phyloP scores from a whole-genome alignment of 2,329 filamentous ascomycete genomes.

The Emydomyces testavorans region DNA sequence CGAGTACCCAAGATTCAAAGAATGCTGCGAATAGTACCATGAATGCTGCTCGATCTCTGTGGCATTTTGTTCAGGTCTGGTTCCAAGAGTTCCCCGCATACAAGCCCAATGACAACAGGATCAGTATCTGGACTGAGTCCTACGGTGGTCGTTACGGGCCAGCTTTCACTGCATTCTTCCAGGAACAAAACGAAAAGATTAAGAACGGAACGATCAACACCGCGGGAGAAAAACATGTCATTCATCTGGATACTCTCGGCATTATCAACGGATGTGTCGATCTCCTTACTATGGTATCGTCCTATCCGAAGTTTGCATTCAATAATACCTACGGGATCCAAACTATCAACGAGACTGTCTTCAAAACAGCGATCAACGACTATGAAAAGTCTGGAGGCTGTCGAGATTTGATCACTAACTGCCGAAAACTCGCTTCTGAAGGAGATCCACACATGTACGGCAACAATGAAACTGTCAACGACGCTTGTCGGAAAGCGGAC shows the following conservation, averaged over 20 bases:
- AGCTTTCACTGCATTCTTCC: conserved; percentile 31
- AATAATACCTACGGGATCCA: conserved; percentile 49
- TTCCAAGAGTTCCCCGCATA: conserved; percentile 54
- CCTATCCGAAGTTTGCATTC: conserved; percentile 33
- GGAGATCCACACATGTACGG: conserved; percentile 42
- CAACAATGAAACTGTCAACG: conserved; percentile 37
- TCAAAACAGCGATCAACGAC: conserved; percentile 7
- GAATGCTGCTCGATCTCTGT: conserved; percentile 45
- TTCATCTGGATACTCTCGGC: conserved; percentile 14
- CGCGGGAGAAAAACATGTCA: conserved; percentile 14
- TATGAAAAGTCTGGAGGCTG: conserved; percentile 41
- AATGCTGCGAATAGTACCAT: conserved; percentile 41
- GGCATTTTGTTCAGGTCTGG: conserved; percentile 52
- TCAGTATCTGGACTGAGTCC: conserved; percentile 38
- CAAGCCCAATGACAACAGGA: conserved; percentile 44
- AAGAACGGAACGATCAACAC: conserved; percentile 22
- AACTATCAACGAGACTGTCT: conserved; percentile 32
- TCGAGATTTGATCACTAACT: conserved; percentile 43
- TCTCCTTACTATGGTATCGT: conserved; percentile 43
- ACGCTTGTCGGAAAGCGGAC: conserved; percentile 36
- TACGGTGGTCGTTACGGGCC: conserved; percentile 38
- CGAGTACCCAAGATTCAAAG: conserved; percentile 36
- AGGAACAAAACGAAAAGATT: conserved; percentile 35
- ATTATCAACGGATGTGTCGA: conserved; percentile 52
- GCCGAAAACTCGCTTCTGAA: conserved; percentile 36